Evolutionary conservation across 2,329 filamentous ascomycete genomes (phyloP).

Genomic region (Stemphylium vesicarium): DNA sequence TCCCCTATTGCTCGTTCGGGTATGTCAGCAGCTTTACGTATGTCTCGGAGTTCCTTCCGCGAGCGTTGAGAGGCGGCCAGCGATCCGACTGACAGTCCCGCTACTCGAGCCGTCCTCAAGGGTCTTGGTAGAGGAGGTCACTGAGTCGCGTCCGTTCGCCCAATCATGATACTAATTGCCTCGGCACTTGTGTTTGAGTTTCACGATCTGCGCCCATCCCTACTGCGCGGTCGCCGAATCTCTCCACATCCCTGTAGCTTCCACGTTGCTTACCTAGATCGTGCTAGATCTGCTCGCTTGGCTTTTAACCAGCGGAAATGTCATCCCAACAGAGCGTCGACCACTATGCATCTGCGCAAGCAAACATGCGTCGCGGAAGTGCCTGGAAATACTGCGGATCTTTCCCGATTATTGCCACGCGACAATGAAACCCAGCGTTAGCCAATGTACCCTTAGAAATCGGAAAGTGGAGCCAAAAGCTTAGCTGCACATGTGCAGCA

Average conservation of each 20-base stretch:
- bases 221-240: slow-evolving; percentile 12
- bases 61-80: not conserved
- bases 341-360: slow-evolving; percentile 1
- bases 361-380: not conserved
- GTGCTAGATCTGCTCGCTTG: slow-evolving; percentile 12
- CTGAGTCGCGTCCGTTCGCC: not conserved
- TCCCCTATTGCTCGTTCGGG: not conserved
- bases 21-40: not conserved
- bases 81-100: not conserved
- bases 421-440: slow-evolving; percentile 3
- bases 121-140: not conserved
- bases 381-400: slow-evolving; percentile 10
- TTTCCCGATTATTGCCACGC: slow-evolving; percentile 16
- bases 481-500: not conserved
- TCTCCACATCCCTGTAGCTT: slow-evolving; percentile 10
- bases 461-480: not conserved
- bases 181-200: slow-evolving; percentile 13
- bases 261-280: slow-evolving; percentile 12
- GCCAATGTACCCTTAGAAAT: not conserved
- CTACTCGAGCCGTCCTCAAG: slow-evolving; percentile 1
- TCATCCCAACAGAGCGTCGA: slow-evolving; percentile 13
- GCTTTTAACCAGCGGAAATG: not conserved
- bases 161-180: slow-evolving; percentile 3
- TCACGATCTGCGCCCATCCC: slow-evolving; percentile 13
- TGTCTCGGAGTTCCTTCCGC: not conserved